Evolutionary conservation across 805 yeast species (phyloP), one percentile per base, ranked within the genome.

Genomic region (Kregervanrija fluxuum): DNA sequence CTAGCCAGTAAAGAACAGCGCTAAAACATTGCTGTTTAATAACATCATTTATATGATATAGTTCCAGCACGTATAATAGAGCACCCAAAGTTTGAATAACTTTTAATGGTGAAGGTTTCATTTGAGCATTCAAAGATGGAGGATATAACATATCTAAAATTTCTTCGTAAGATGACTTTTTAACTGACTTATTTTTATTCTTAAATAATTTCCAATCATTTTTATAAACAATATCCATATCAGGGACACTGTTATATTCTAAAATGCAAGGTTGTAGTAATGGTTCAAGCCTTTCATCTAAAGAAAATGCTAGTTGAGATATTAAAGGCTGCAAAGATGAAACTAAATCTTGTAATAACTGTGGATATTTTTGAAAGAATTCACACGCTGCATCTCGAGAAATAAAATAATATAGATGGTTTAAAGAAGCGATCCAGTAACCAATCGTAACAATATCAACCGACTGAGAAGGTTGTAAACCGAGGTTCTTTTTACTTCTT

Each of bases 11-110:
- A 41, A 89, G 72, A 3, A 90, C 82, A 48, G 81, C 80, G 0
- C 93, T 75, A 34, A 88, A 71, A 34, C 95, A 76, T 62, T 89
- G 95, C 49, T 83, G 82, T 44, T 78, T 77, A n/a, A 87, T 69
- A 15, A 86, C 67, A 8, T 88, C 85, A 57, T 85, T 91, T 8
- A 88, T 85, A 51, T 82, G 77, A 61, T 85, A 95, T 35, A 91
- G 65, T 44, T 85, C 88, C 55, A 90, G 70, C 3, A 93, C 91
- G 55, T 90, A 88, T 37, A 88, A 73, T 43, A 95, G 70, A 0
- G 98, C 96, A 30, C 95, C 95, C 47, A 93, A 71, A 1, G 90
- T 83, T 54, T 93, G 95, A 22, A 90, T 79, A 43, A 90, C 74
- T 53, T 79, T 81, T 43, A 90, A 69, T 0, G 99, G 99, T 0